Percentiles rank a stretch among this genome's conserved stretches.
Evolutionary conservation across 345 rosid species (phyloP).

Genomic region (Firmiana major): DNA sequence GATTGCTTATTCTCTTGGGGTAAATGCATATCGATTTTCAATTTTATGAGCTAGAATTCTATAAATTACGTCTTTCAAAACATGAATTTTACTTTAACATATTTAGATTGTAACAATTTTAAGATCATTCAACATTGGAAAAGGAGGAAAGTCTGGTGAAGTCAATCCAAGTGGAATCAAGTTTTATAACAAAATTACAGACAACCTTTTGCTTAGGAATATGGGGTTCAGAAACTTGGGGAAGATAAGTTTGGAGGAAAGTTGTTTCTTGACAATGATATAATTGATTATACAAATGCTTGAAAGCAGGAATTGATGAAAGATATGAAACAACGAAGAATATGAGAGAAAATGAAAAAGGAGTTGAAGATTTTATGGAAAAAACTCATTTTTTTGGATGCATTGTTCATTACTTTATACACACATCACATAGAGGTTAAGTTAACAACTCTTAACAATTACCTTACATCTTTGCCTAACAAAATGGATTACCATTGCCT

Average conservation of each 20-base stretch:
- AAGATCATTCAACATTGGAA: conserved; percentile 6
- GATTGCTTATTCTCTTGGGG: conserved; percentile 33
- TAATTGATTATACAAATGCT: conserved; percentile 5
- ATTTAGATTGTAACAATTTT: not conserved
- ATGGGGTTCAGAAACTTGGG: not conserved
- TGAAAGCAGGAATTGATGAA: conserved; percentile 38
- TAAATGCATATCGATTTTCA: conserved; percentile 39
- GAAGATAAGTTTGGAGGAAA: not conserved
- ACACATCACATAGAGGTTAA: too few relatives aligned
- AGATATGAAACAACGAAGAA: too few relatives aligned
- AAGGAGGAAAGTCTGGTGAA: conserved; percentile 41
- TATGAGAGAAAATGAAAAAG: too few relatives aligned
- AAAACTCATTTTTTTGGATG: too few relatives aligned
- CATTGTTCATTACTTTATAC: too few relatives aligned
- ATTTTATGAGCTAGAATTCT: conserved; percentile 42
- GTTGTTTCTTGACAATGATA: not conserved
- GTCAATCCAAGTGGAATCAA: conserved; percentile 34
- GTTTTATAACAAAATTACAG: conserved; percentile 35
- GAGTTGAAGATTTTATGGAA: too few relatives aligned
- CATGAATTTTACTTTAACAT: not conserved
- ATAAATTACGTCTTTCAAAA: not conserved
- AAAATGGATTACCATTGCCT: too few relatives aligned
- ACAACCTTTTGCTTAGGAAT: conserved; percentile 35
- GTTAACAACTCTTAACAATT: too few relatives aligned
- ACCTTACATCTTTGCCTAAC: too few relatives aligned